A percentile compares a stretch with the other conserved stretches of the same genome.
Evolutionary conservation across 2,329 filamentous ascomycete species (phyloP).

Genomic region (Epichloe gansuensis): DNA sequence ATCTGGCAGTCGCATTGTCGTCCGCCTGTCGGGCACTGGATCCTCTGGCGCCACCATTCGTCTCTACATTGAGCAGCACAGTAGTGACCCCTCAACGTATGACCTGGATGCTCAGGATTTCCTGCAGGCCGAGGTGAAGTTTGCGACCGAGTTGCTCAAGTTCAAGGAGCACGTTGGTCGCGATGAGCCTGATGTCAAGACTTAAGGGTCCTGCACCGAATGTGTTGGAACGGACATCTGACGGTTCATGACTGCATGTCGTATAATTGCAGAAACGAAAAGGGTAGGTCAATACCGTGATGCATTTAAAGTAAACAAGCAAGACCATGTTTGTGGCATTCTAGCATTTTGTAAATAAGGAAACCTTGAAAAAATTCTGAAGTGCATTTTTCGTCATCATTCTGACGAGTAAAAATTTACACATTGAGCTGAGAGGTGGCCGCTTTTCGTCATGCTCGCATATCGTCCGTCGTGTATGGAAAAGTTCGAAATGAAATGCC

Average conservation of each 20-base stretch:
- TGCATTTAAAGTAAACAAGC: neutral
- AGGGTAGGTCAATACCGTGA: neutral
- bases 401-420: neutral
- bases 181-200: conserved; percentile 93
- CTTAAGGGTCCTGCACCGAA: conserved; percentile 36
- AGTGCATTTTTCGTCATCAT: neutral
- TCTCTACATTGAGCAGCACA: conserved; percentile 94
- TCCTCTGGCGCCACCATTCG: conserved; percentile 93
- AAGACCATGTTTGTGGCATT: neutral
- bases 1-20: conserved; percentile 87
- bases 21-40: conserved; percentile 88
- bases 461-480: neutral
- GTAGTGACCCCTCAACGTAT: conserved; percentile 66
- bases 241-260: neutral
- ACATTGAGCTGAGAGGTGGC: neutral
- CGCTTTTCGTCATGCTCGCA: neutral
- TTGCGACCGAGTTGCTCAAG: conserved; percentile 76
- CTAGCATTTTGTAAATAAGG: conserved; percentile 1
- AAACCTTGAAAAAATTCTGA: neutral
- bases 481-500: neutral
- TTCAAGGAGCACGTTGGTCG: conserved; percentile 89
- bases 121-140: conserved; percentile 76
- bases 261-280: neutral
- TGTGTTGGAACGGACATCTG: neutral
- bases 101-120: conserved; percentile 82